Evolutionary conservation across 495 filamentous ascomycete genomes (phyloP), one percentile per base, ranked within the genome.

Genomic region (Bryoglossum gracile): DNA sequence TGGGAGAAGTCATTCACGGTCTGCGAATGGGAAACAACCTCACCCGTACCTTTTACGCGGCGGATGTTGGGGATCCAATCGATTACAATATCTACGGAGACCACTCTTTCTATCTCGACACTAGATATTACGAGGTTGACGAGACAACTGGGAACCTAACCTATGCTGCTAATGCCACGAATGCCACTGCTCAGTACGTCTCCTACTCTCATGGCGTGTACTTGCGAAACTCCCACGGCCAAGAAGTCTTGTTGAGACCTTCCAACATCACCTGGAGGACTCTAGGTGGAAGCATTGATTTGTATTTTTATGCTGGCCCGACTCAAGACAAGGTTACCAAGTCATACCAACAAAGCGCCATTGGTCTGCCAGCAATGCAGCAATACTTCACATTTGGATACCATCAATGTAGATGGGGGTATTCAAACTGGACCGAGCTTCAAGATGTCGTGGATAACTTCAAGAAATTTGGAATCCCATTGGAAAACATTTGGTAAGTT

Each of bases 361-460:
- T 82, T 44, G 85, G 85, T 0, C 66, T 83, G 17, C 82, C 88
- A 5, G 81, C 80, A 0, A 89, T 92, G 87, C 84, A 89, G 62
- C 84, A 86, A 45, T 95, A 94, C 64, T 95, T 86, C 84, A 76
- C 81, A 0, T 82, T 94, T 53, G 89, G 89, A 2, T 87, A 81
- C 57, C 87, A 94, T 55, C 83, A 94, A 52, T 94, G 88, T 60
- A 71, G 83, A 51, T 94, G 87, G 64, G 89, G 89, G 5, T 91
- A 91, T 58, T 67, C 69, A 8, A 87, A 89, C 63, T 82, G 84
- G 67, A 81, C 80, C 32, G 76, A 80, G 6, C 68, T 94, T 39
- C 77, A 85, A 39, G 81, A 81, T n/a, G 86, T 87, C 9, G 76
- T 94, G 26, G 75, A 81, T 41, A 86, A 86, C 51, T 92, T 91